phyloP scores from a whole-genome alignment of 331 rosid species.

The Quercus phellos region DNA sequence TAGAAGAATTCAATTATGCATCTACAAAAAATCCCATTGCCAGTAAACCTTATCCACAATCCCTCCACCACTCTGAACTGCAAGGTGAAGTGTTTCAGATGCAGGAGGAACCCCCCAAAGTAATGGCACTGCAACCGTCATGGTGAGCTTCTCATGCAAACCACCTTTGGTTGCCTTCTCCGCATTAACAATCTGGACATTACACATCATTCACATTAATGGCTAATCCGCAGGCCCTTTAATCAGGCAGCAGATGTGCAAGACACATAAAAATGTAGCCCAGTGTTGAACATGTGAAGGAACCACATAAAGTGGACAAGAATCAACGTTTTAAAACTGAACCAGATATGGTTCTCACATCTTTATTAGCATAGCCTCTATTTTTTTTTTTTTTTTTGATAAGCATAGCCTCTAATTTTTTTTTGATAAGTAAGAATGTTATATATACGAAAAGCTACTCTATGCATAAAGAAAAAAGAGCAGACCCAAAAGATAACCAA shows the following conservation, averaged over 20 bases:
- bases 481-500: no score
- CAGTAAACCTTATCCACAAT: constrained; percentile 91
- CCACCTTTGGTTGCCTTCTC: constrained; percentile 91
- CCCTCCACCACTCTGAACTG: constrained; percentile 98
- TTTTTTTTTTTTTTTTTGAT: not conserved
- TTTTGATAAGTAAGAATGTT: no score
- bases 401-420: no score
- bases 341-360: not conserved
- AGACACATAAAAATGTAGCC: not conserved
- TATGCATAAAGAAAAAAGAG: no score
- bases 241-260: not conserved
- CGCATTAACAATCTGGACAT: constrained; percentile 71
- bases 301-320: not conserved
- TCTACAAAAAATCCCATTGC: constrained; percentile 95
- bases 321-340: not conserved
- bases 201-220: not conserved
- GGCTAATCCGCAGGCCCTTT: not conserved
- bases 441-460: no score
- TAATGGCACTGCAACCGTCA: constrained; percentile 96
- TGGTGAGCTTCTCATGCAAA: constrained; percentile 84
- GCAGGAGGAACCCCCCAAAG: constrained; percentile 99
- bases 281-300: not conserved
- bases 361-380: not conserved
- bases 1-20: constrained; percentile 26
- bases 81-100: constrained; percentile 91